A percentile compares a stretch with the other conserved stretches of the same genome.
Evolutionary conservation across 148 eudicot genomes (phyloP).

Genomic region (Rhododendron mucronatum): DNA sequence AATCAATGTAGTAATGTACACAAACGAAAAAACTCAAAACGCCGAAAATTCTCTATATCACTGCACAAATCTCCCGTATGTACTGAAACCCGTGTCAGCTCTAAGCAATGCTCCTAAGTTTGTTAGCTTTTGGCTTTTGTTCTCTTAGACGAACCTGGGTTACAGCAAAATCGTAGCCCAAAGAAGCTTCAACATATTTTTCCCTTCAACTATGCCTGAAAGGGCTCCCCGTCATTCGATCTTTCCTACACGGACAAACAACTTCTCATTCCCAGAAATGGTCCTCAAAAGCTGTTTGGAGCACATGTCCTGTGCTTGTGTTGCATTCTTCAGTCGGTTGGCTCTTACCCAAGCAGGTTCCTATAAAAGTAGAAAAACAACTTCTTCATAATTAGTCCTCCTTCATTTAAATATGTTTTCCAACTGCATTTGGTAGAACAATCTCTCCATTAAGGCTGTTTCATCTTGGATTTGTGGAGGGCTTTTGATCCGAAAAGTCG

Average conservation of each 20-base stretch:
- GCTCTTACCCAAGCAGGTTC: constrained; percentile 98
- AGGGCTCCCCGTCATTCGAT: neutral
- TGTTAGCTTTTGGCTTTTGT: neutral
- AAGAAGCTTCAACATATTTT: neutral
- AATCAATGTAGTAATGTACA: neutral
- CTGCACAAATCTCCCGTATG: neutral
- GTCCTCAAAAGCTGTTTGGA: constrained; percentile 69
- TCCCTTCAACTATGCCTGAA: neutral
- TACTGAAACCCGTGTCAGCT: neutral
- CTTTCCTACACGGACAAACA: constrained; percentile 4
- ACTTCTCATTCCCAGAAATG: constrained; percentile 47
- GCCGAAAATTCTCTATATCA: neutral
- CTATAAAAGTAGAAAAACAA: constrained; percentile 21
- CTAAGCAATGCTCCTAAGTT: neutral
- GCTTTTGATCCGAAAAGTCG: neutral
- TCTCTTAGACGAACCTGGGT: neutral
- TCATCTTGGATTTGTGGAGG: neutral
- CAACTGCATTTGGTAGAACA: neutral
- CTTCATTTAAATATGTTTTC: neutral
- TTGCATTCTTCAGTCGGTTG: constrained; percentile 61
- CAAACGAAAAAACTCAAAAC: neutral
- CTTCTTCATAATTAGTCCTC: neutral
- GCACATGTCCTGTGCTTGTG: constrained; percentile 64
- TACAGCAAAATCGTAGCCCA: neutral
- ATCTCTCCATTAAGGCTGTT: neutral